A percentile compares a stretch with the other conserved stretches of the same genome.
Conservation (phyloP, 345 rosid genomes). For the Populus nigra region DNA sequence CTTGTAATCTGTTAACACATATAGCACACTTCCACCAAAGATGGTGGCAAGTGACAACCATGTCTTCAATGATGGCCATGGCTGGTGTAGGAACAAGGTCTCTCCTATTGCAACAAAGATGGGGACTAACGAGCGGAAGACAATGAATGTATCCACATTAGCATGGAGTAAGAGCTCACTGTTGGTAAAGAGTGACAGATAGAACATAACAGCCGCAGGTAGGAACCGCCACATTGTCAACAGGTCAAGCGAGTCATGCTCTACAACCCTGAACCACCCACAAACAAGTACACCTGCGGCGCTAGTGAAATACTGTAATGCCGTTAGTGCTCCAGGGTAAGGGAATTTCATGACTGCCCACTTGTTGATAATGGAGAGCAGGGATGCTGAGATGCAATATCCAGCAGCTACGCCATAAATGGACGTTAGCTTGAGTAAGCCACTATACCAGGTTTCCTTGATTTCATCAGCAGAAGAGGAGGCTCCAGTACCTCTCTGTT, state of each 20-base stretch:
- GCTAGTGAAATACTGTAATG: conserved; percentile 86
- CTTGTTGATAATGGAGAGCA: conserved; percentile 93
- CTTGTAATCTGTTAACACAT: conserved; percentile 83
- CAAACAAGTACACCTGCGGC: conserved; percentile 71
- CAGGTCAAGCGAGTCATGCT: conserved; percentile 65
- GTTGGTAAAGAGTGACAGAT: conserved; percentile 87
- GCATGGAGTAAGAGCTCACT: conserved; percentile 98
- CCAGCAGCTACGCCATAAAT: conserved; percentile 85
- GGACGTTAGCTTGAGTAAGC: conserved; percentile 53
- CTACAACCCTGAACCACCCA: conserved; percentile 58
- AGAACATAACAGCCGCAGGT: conserved; percentile 91
- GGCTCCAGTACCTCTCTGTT: conserved; percentile 21
- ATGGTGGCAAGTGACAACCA: conserved; percentile 80
- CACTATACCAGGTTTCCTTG: conserved; percentile 41
- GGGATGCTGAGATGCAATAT: conserved; percentile 88
- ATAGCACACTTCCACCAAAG: conserved; percentile 82
- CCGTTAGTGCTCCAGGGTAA: conserved; percentile 92
- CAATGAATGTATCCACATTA: conserved; percentile 93
- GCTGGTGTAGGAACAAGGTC: conserved; percentile 74
- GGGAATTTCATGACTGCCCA: conserved; percentile 98
- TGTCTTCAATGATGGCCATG: conserved; percentile 83
- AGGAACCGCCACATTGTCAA: conserved; percentile 90
- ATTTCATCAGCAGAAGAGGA: conserved; percentile 8
- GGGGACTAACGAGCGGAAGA: conserved; percentile 89
- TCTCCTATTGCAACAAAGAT: conserved; percentile 92